A percentile compares a stretch with the other conserved stretches of the same genome.
Evolutionary conservation across 805 yeast genomes (phyloP).

Genomic region (Zygotorulaspora chibaensis): DNA sequence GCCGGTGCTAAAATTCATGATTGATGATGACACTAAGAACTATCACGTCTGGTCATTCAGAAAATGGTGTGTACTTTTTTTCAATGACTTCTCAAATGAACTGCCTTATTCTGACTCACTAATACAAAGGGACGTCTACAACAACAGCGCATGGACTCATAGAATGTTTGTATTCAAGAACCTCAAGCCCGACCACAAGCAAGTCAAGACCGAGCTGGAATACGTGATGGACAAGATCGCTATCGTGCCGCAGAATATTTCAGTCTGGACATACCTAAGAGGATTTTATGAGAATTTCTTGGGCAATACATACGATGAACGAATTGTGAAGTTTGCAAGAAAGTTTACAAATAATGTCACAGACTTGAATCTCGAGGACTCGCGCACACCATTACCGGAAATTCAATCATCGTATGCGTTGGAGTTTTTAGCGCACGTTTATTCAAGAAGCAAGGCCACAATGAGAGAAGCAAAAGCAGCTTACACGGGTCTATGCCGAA

Average conservation of each 20-base stretch:
- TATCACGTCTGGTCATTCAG: slow-evolving; percentile 96
- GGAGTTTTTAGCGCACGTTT: slow-evolving; percentile 56
- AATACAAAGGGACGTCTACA: slow-evolving; percentile 63
- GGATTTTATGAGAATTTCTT: slow-evolving; percentile 46
- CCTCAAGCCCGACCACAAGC: slow-evolving; percentile 17
- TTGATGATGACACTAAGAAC: slow-evolving; percentile 78
- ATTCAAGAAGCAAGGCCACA: slow-evolving; percentile 28
- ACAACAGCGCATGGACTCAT: slow-evolving; percentile 93
- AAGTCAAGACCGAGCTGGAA: slow-evolving; percentile 46
- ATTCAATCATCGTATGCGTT: slow-evolving; percentile 57
- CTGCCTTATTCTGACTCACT: slow-evolving; percentile 45
- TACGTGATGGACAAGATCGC: slow-evolving; percentile 48
- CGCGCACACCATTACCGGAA: slow-evolving; percentile 19
- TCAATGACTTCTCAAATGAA: slow-evolving; percentile 50
- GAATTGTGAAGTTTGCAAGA: slow-evolving; percentile 44
- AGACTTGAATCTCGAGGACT: slow-evolving; percentile 14
- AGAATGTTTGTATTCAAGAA: slow-evolving; percentile 55
- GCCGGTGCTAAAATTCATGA: slow-evolving; percentile 61
- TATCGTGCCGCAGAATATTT: slow-evolving; percentile 72
- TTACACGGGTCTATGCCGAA: slow-evolving; percentile 47
- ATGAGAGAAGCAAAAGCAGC: slow-evolving; percentile 40
- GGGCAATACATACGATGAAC: slow-evolving; percentile 30
- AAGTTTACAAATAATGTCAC: slow-evolving; percentile 38
- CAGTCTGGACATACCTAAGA: slow-evolving; percentile 77
- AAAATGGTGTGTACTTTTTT: slow-evolving; percentile 70